These are phyloP conservation scores for Penicillium nucicola DNA, from an alignment of 495 filamentous ascomycete species.

Conservation along the genomic window DNA sequence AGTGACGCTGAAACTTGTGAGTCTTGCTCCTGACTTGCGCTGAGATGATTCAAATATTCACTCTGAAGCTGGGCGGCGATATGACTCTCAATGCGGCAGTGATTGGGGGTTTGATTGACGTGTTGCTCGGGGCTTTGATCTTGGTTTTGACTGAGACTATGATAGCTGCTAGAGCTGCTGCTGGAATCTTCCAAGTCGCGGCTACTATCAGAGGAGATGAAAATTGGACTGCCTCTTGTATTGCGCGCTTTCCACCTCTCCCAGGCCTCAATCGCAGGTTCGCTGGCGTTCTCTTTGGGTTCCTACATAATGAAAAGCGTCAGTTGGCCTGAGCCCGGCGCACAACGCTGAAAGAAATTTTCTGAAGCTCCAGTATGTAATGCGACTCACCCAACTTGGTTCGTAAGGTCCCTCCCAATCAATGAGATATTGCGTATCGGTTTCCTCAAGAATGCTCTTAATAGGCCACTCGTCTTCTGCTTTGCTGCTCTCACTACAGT, in stretches of 20 bases:
- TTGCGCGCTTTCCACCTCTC: slow-evolving; percentile 20
- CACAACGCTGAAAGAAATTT: neutral
- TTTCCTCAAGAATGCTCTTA: slow-evolving; percentile 40
- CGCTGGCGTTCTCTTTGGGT: slow-evolving; percentile 39
- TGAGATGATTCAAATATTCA: neutral
- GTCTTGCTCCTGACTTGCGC: neutral
- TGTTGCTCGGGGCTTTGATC: too few species aligned
- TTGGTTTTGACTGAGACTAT: neutral
- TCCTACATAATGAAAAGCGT: slow-evolving; percentile 20
- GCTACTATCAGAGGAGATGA: too few species aligned
- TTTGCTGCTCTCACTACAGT: neutral
- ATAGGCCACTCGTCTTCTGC: slow-evolving; percentile 30
- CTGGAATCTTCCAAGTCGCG: too few species aligned
- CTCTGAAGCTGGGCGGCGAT: too few species aligned
- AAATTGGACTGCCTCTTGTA: neutral
- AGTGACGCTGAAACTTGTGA: slow-evolving; percentile 9
- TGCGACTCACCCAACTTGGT: slow-evolving; percentile 40
- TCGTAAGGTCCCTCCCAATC: slow-evolving; percentile 40
- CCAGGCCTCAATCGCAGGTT: slow-evolving; percentile 32
- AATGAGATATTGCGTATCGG: slow-evolving; percentile 36
- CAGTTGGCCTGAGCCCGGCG: neutral
- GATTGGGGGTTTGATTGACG: too few species aligned
- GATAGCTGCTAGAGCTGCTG: too few species aligned
- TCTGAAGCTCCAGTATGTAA: too few species aligned
- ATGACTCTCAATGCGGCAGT: too few species aligned